Evolutionary conservation across 345 rosid genomes (phyloP).

Genomic region (Ceriops decandra): DNA sequence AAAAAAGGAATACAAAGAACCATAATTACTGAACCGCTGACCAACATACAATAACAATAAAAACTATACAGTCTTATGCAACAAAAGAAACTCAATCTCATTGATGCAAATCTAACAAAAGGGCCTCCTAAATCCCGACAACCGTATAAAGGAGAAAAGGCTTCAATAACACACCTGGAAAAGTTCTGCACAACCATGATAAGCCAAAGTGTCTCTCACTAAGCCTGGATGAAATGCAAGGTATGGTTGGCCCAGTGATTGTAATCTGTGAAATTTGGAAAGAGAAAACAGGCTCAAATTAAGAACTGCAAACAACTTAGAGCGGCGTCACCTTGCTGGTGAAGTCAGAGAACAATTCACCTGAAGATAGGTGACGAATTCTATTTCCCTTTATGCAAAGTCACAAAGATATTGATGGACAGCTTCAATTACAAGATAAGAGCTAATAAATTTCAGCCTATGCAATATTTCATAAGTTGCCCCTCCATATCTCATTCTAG

Average conservation of each 20-base stretch:
- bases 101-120: not conserved
- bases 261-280: slow-evolving; percentile 48
- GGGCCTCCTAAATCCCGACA: not conserved
- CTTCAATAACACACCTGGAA: slow-evolving; percentile 61
- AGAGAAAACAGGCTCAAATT: slow-evolving; percentile 16
- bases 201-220: slow-evolving; percentile 76
- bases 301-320: slow-evolving; percentile 13
- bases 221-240: slow-evolving; percentile 90
- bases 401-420: not conserved
- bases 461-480: too few species aligned
- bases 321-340: not conserved
- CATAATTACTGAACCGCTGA: not conserved
- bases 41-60: not conserved
- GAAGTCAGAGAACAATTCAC: not conserved
- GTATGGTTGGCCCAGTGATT: slow-evolving; percentile 71
- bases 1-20: too few species aligned
- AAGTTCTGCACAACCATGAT: slow-evolving; percentile 97
- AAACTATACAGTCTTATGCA: not conserved
- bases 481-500: not conserved
- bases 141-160: slow-evolving; percentile 17
- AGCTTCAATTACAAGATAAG: slow-evolving; percentile 2
- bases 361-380: not conserved
- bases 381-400: not conserved
- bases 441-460: not conserved
- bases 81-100: not conserved